Base-by-base conservation (phyloP, 345 rosid genomes). In the Citrus glauca region DNA sequence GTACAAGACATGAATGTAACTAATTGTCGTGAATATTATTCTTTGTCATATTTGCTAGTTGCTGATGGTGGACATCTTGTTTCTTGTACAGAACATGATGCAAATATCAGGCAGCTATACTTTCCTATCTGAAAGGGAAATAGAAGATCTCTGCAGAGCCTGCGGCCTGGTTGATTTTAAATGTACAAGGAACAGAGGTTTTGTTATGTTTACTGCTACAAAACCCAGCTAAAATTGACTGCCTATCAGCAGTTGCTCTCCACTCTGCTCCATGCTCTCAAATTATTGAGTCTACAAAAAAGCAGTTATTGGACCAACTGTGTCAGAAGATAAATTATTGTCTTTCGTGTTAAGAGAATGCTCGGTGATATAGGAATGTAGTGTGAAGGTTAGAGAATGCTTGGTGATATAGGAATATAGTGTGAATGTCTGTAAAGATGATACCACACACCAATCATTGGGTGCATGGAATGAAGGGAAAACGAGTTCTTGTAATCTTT, bases 91-190 rank as follows among this genome's bases (percentile, higher is more conserved):
- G 99, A 89, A 71, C 69, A 3, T 86, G 0, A 69, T 82, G 81
- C 88, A 84, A 83, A 65, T 86, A 69, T 81, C 92, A 22, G 93
- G 99, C 66, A 30, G 72, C 78, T 87, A 87, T 38, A 4, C 82
- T 24, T 90, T 89, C 86, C 74, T 83, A n/a, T 80, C 83, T 45
- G 98, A 95, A 84, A 72, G 84, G 20, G 98, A 95, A 83, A 85
- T 95, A 24, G 93, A 88, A 89, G 99, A 91, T 78, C 78, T 95
- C 78, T 93, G 96, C 85, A 87, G 71, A 69, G 87, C 93, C 63
- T 90, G 97, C 60, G 99, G 98, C 50, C 87, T 93, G 7, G 87
- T 92, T 71, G 89, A 82, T 74, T 88, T 89, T 80, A 88, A 83
- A 48, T 78, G 79, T 69, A 77, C 62, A 7, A 91, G 98, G 84